Conservation (phyloP, 352 stramenopile species). For the Pythium phragmiticola region DNA sequence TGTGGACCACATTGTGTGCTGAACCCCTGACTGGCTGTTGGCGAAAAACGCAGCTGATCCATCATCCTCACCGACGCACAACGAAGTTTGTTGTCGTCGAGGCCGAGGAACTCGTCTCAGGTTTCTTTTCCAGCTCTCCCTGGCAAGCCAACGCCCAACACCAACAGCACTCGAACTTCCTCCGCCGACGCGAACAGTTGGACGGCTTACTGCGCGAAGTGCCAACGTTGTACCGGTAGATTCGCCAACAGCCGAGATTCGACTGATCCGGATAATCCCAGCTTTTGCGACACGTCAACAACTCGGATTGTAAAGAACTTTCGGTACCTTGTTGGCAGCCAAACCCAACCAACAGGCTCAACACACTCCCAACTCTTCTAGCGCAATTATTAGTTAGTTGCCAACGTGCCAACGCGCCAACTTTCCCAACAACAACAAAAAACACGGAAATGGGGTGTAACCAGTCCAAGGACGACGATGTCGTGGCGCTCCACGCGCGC, state of each 20-base stretch:
- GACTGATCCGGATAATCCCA: too few species aligned
- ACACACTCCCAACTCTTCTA: neutral
- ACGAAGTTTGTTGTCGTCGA: neutral
- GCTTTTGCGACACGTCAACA: neutral
- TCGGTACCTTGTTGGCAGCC: too few species aligned
- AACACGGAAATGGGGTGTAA: slow-evolving; percentile 50
- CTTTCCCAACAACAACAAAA: neutral
- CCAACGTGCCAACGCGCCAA: neutral
- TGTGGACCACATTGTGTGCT: neutral
- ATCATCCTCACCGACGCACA: neutral
- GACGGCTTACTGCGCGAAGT: too few species aligned
- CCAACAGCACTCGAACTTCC: too few species aligned
- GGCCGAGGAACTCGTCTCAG: too few species aligned
- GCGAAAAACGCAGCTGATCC: neutral
- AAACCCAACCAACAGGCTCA: neutral
- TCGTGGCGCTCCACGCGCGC: slow-evolving; percentile 37
- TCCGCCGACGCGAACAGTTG: too few species aligned
- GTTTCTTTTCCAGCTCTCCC: too few species aligned
- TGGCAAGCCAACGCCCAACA: too few species aligned
- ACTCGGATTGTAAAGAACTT: too few species aligned
- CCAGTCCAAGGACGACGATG: slow-evolving; percentile 46
- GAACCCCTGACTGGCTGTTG: neutral
- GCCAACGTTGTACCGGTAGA: too few species aligned
- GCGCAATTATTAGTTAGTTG: too few species aligned
- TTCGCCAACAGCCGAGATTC: too few species aligned